These are phyloP conservation scores for Schizochytrium sp. DNA, from an alignment of 108 stramenopile genomes.

Conservation along the genomic window DNA sequence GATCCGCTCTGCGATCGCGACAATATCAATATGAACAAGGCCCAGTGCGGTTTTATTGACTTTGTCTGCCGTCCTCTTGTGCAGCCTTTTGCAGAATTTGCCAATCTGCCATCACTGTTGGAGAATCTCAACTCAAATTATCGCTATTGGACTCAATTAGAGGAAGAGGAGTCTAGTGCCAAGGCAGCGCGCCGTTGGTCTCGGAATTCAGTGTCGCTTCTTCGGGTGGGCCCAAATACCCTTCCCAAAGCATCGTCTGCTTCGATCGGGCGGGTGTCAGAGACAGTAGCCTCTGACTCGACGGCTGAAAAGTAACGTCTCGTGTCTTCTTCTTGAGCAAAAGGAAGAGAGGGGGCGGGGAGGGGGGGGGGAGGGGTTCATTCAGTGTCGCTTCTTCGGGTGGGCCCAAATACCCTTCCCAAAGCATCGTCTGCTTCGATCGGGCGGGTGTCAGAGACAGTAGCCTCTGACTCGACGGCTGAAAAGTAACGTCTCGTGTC, in stretches of 20 bases:
- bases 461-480: background rate
- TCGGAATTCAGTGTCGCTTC: background rate
- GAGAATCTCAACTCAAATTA: background rate
- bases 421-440: too few relatives aligned
- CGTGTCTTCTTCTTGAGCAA: too few relatives aligned
- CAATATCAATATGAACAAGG: slow-evolving; percentile 47
- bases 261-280: background rate
- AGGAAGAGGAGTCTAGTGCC: background rate
- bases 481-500: too few relatives aligned
- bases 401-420: too few relatives aligned
- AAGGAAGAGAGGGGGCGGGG: too few relatives aligned
- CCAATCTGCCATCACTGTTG: background rate
- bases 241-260: too few relatives aligned
- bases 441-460: background rate
- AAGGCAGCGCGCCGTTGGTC: background rate
- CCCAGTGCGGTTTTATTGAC: slow-evolving; percentile 69
- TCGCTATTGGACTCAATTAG: background rate
- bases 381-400: background rate
- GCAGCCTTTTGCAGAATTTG: slow-evolving; percentile 39
- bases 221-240: background rate
- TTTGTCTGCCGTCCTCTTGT: slow-evolving; percentile 64
- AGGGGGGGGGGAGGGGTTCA: too few relatives aligned
- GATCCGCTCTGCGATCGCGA: slow-evolving; percentile 62
- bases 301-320: too few relatives aligned
- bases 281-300: background rate